Conservation (phyloP, 805 yeast genomes). For the Candida oleophila region DNA sequence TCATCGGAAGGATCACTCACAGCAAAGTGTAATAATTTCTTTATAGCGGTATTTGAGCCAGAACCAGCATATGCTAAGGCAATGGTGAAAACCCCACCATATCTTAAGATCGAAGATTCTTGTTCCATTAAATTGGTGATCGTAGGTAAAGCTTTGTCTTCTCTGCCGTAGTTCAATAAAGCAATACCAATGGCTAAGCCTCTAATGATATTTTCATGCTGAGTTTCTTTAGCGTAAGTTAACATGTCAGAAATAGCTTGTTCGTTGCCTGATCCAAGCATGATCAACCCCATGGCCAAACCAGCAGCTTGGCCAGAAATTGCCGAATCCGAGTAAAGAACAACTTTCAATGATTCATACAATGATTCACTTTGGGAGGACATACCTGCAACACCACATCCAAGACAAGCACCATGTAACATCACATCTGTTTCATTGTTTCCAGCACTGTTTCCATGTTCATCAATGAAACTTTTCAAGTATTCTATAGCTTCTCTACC, state of each 20-base stretch:
- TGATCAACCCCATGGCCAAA: constrained; percentile 90
- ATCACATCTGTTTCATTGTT: constrained; percentile 74
- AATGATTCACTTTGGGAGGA: constrained; percentile 73
- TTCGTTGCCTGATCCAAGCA: constrained; percentile 86
- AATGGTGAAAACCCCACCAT: constrained; percentile 93
- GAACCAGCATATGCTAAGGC: constrained; percentile 98
- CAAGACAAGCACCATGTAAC: constrained; percentile 93
- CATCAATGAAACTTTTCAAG: constrained; percentile 69
- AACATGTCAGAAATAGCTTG: constrained; percentile 75
- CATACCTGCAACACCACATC: constrained; percentile 97
- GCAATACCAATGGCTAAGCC: constrained; percentile 92
- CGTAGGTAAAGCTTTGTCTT: constrained; percentile 69
- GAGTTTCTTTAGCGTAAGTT: constrained; percentile 89
- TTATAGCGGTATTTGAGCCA: constrained; percentile 83
- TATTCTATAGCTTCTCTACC: constrained; percentile 84
- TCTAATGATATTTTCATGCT: constrained; percentile 92
- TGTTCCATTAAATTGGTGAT: constrained; percentile 67
- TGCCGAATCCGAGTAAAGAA: constrained; percentile 87
- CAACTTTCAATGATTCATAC: constrained; percentile 79
- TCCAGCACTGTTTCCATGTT: constrained; percentile 62
- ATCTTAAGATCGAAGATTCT: constrained; percentile 83
- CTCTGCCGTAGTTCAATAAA: constrained; percentile 79
- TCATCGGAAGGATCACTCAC: constrained; percentile 96
- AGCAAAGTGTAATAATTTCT: constrained; percentile 84
- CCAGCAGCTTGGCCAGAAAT: constrained; percentile 97